phyloP scores from a whole-genome alignment of 2,329 filamentous ascomycete genomes.

The Pyrenochaeta sp. region DNA sequence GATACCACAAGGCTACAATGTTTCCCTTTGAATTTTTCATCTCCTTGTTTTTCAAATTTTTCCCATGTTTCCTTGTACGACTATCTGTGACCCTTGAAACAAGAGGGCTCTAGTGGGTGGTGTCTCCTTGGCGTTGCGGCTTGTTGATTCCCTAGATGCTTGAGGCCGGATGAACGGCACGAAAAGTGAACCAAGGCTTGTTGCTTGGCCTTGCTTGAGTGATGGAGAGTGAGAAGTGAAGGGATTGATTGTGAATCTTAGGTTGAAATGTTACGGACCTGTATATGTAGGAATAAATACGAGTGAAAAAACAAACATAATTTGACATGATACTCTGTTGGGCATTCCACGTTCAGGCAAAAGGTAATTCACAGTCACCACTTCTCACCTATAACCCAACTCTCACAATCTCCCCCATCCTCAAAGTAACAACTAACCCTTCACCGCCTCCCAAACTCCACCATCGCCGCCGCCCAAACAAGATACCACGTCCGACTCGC shows the following conservation, averaged over 20 bases:
- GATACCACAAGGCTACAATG: not conserved
- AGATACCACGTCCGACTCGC: slow-evolving; percentile 57
- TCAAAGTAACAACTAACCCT: no score
- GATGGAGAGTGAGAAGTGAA: no score
- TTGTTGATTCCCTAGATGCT: slow-evolving; percentile 5
- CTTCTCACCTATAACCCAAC: no score
- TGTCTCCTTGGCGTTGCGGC: slow-evolving; percentile 14
- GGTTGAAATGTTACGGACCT: not conserved
- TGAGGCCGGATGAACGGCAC: not conserved
- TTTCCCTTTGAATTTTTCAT: slow-evolving; percentile 1
- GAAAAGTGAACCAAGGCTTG: not conserved
- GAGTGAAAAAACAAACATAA: not conserved
- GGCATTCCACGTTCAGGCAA: no score
- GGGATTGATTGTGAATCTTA: not conserved
- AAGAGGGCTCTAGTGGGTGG: not conserved
- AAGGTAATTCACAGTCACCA: no score
- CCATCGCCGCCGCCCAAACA: slow-evolving; percentile 40
- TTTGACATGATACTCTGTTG: no score
- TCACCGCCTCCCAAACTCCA: slow-evolving; percentile 19
- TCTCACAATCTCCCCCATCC: no score
- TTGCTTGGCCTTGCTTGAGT: not conserved
- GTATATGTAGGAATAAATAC: not conserved
- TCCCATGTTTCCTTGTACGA: slow-evolving; percentile 10
- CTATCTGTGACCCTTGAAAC: slow-evolving; percentile 5
- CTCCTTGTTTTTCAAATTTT: not conserved